Conservation (phyloP, 495 filamentous ascomycete genomes). For the Haplographium delicatum region DNA sequence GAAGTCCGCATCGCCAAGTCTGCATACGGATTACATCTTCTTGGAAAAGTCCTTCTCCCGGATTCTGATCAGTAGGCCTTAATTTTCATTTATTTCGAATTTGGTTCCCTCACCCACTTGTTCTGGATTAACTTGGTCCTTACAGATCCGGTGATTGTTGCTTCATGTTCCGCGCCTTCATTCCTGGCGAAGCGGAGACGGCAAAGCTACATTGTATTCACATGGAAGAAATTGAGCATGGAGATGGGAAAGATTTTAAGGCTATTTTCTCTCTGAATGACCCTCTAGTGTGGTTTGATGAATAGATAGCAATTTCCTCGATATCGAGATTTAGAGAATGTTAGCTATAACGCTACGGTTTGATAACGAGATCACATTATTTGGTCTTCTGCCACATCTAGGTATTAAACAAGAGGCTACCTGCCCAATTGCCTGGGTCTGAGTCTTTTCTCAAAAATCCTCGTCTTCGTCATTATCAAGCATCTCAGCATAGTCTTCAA, state of each 20-base stretch:
- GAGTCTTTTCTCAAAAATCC: slow-evolving; percentile 5
- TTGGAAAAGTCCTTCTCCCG: slow-evolving; percentile 50
- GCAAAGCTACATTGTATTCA: slow-evolving; percentile 48
- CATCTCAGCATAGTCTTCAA: slow-evolving; percentile 88
- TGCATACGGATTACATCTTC: slow-evolving; percentile 52
- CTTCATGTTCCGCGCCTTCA: slow-evolving; percentile 48
- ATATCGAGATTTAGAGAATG: no score
- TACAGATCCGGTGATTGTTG: slow-evolving; percentile 23
- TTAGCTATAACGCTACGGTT: not conserved
- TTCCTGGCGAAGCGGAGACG: slow-evolving; percentile 36
- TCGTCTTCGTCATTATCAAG: slow-evolving; percentile 63
- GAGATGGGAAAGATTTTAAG: slow-evolving; percentile 40
- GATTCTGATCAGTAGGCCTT: slow-evolving; percentile 16
- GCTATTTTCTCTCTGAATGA: slow-evolving; percentile 50
- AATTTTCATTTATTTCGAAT: not conserved
- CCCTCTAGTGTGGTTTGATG: slow-evolving; percentile 53
- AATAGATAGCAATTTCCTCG: slow-evolving; percentile 30
- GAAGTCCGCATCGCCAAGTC: slow-evolving; percentile 45
- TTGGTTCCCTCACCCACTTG: no score
- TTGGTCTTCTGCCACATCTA: no score
- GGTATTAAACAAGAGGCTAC: no score
- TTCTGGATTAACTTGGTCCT: not conserved
- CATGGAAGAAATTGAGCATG: slow-evolving; percentile 42
- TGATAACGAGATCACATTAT: not conserved
- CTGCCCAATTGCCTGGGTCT: not conserved